phyloP scores from a whole-genome alignment of 208 protist species.

The Leishmania tropica region DNA sequence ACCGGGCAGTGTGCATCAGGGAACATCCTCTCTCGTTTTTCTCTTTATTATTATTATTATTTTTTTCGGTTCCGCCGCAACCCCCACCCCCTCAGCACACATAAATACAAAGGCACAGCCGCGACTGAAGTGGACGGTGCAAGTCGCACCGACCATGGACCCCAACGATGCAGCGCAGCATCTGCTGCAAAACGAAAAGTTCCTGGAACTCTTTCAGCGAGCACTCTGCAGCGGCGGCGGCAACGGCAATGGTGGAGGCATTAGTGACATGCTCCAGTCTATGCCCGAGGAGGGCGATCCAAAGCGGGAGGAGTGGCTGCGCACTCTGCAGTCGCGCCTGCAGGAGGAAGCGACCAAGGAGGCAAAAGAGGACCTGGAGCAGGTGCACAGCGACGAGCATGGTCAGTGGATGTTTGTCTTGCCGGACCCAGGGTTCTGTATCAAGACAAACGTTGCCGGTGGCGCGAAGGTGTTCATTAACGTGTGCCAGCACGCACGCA shows the following conservation, averaged over 20 bases:
- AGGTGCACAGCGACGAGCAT: constrained; percentile 86
- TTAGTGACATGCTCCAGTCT: constrained; percentile 35
- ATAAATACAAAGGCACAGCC: background rate
- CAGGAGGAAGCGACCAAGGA: constrained; percentile 60
- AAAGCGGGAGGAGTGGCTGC: constrained; percentile 71
- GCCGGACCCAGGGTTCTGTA: constrained; percentile 82
- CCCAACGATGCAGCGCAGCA: constrained; percentile 48
- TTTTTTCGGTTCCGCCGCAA: too few relatives aligned
- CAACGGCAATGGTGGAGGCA: constrained; percentile 4
- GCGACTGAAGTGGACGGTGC: background rate
- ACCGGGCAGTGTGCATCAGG: background rate
- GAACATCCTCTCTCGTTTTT: background rate
- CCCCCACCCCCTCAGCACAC: background rate
- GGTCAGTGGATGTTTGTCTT: constrained; percentile 91
- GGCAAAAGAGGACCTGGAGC: constrained; percentile 70
- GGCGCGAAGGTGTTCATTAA: constrained; percentile 91
- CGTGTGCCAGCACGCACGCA: constrained; percentile 83
- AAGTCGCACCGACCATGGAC: constrained; percentile 13
- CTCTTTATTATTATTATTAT: background rate
- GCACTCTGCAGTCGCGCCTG: constrained; percentile 69
- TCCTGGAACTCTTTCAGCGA: constrained; percentile 80
- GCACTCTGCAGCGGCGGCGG: constrained; percentile 44
- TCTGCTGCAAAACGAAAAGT: constrained; percentile 78
- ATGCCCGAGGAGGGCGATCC: constrained; percentile 84
- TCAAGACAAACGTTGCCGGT: constrained; percentile 73